Percentiles rank a stretch among this genome's conserved stretches.
phyloP scores from a whole-genome alignment of 257 asterid species.

The Solanum dulcamara region DNA sequence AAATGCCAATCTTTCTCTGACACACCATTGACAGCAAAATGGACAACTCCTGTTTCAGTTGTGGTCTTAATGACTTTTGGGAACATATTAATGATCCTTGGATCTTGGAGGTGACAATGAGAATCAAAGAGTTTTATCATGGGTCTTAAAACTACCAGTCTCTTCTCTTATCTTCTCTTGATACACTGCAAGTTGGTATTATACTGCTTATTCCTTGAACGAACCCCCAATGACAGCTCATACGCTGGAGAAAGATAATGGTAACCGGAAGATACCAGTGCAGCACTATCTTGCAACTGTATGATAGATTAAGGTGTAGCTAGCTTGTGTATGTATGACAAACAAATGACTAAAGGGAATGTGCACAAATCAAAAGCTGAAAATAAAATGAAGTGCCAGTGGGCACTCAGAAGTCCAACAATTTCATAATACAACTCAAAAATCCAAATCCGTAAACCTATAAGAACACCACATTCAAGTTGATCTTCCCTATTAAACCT shows the following conservation, averaged over 20 bases:
- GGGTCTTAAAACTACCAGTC: neutral
- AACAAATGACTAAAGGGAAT: neutral
- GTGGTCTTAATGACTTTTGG: slow-evolving; percentile 53
- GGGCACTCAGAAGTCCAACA: neutral
- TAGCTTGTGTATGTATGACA: neutral
- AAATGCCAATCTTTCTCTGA: slow-evolving; percentile 87
- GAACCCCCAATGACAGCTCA: neutral
- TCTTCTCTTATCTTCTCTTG: neutral
- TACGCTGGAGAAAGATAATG: neutral
- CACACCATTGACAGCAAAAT: slow-evolving; percentile 82
- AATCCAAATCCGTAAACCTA: neutral
- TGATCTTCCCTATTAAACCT: neutral
- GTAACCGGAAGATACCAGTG: neutral
- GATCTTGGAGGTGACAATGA: slow-evolving; percentile 94
- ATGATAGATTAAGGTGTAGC: neutral
- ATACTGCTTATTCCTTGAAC: neutral
- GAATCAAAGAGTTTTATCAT: slow-evolving; percentile 78
- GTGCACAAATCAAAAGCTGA: neutral
- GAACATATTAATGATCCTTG: slow-evolving; percentile 39
- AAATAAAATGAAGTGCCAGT: neutral
- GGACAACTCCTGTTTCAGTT: slow-evolving; percentile 53
- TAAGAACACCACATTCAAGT: neutral
- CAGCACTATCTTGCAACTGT: neutral
- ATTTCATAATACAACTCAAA: neutral
- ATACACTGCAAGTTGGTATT: neutral